Evolutionary conservation across 1,284 basidiomycete species (phyloP), one percentile per base, ranked within the genome.

Genomic region (Trichosporon ovoides): DNA sequence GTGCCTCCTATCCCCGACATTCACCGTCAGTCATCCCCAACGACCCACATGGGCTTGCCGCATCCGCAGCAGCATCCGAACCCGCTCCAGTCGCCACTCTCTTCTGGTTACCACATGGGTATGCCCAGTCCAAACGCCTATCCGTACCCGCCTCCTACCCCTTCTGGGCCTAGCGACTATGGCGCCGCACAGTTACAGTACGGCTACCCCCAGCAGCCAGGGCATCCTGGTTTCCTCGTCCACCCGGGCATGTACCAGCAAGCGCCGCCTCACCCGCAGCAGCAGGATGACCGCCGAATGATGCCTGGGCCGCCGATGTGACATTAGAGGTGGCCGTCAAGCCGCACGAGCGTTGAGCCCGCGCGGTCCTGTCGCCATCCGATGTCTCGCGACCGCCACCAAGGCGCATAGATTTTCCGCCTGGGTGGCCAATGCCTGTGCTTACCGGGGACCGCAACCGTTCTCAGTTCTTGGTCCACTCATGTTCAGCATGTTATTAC

Each of bases 1-100:
- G 73, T 73, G 7, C 74, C 70, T n/a, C 52, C 62, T 4, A 67
- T 73, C 28, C 73, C 69, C 10, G 70, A 71, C 37, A 68, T 72
- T 28, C 70, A 71, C 58, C 69, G 69, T 37, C 69, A 66, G 54
- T 56, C 53, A 14, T 63, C 65, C 56, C 68, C 59, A 3, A 57
- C 64, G 33, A 40, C 49, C 11, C 65, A 59, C 52, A 48, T 62
- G 43, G 46, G 58, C 22, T 46, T 64, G 33, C 58, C 60, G 22
- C 55, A 55, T 14, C 52, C 35, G 7, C 57, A 61, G 55, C 56
- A 57, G 11, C 52, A 62, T 48, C 53, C 52, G 22, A 60, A 55
- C 61, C 64, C 59, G 1, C 53, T 71, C 7, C 66, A 70, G 24
- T 68, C 68, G 11, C 70, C 71, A 7, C 53, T 73, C 24, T 67